phyloP scores from a whole-genome alignment of 192 early-diverging fungal genomes.

The Coemansia sp. region DNA sequence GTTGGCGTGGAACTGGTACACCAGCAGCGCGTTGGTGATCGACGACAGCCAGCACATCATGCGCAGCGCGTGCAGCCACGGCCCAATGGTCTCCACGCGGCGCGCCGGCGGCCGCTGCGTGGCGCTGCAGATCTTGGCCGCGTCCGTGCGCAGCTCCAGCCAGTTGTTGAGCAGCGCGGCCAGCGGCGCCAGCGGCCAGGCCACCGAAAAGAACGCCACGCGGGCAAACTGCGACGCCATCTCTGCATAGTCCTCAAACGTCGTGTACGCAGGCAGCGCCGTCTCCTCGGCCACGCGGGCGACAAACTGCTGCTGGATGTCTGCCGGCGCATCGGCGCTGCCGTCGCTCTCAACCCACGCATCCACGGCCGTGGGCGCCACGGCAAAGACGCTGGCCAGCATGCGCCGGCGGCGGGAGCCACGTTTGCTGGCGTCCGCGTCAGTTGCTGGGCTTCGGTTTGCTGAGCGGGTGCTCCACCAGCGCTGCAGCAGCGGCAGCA shows the following conservation, averaged over 20 bases:
- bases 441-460: too few species aligned
- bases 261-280: constrained; percentile 71
- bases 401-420: background rate
- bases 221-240: constrained; percentile 93
- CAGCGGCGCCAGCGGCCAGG: constrained; percentile 83
- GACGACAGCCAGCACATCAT: constrained; percentile 57
- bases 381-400: constrained; percentile 8
- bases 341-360: constrained; percentile 16
- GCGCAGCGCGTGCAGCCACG: constrained; percentile 68
- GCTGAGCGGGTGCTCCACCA: constrained; percentile 31
- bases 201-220: constrained; percentile 77
- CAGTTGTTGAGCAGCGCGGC: constrained; percentile 86
- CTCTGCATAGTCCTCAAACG: constrained; percentile 88
- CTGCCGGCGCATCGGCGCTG: constrained; percentile 13
- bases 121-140: constrained; percentile 82
- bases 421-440: background rate
- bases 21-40: constrained; percentile 55
- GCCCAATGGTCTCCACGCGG: constrained; percentile 71
- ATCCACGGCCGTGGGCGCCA: constrained; percentile 16
- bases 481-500: constrained; percentile 66
- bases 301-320: constrained; percentile 36
- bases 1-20: constrained; percentile 55
- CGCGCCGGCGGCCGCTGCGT: constrained; percentile 70
- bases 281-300: constrained; percentile 37
- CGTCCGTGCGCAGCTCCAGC: constrained; percentile 87